These are phyloP conservation scores for Floccularia luteovirens DNA, from an alignment of 768 basidiomycete species.

Conservation along the genomic window DNA sequence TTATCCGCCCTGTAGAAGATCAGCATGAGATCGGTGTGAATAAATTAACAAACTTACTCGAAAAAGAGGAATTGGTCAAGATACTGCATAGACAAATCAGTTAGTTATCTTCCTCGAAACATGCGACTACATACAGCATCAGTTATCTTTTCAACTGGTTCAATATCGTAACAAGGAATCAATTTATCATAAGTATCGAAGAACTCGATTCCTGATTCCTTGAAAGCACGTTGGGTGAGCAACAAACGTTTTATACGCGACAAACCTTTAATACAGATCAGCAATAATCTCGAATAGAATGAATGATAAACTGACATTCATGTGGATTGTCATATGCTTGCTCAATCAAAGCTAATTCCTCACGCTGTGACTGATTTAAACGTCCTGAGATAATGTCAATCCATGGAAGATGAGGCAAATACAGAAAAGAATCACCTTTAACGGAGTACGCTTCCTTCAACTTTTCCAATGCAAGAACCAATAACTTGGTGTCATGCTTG, in stretches of 20 bases:
- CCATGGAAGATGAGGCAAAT: background rate
- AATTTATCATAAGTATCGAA: slow-evolving; percentile 98
- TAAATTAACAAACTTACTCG: slow-evolving; percentile 38
- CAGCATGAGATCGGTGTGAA: slow-evolving; percentile 1
- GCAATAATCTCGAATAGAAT: no score
- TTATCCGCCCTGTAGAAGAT: slow-evolving; percentile 67
- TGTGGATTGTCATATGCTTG: slow-evolving; percentile 99
- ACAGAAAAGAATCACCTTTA: slow-evolving; percentile 44
- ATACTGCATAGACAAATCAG: slow-evolving; percentile 41
- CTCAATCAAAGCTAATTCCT: slow-evolving; percentile 95
- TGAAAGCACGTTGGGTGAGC: slow-evolving; percentile 96
- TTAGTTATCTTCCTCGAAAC: background rate
- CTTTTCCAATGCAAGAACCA: slow-evolving; percentile 95
- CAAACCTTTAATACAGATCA: slow-evolving; percentile 37
- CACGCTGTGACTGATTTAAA: slow-evolving; percentile 95
- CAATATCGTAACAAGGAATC: slow-evolving; percentile 98
- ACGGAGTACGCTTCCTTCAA: slow-evolving; percentile 98
- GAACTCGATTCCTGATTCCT: slow-evolving; percentile 95
- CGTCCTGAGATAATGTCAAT: slow-evolving; percentile 37
- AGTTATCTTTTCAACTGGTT: slow-evolving; percentile 99
- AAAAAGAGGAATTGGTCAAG: slow-evolving; percentile 99
- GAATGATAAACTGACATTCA: slow-evolving; percentile 70
- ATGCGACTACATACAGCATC: slow-evolving; percentile 63
- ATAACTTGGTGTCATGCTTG: slow-evolving; percentile 97
- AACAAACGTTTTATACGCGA: slow-evolving; percentile 97